A percentile compares a stretch with the other conserved stretches of the same genome.
Conservation (phyloP, 257 asterid species). For the Salvia miltiorrhiza region DNA sequence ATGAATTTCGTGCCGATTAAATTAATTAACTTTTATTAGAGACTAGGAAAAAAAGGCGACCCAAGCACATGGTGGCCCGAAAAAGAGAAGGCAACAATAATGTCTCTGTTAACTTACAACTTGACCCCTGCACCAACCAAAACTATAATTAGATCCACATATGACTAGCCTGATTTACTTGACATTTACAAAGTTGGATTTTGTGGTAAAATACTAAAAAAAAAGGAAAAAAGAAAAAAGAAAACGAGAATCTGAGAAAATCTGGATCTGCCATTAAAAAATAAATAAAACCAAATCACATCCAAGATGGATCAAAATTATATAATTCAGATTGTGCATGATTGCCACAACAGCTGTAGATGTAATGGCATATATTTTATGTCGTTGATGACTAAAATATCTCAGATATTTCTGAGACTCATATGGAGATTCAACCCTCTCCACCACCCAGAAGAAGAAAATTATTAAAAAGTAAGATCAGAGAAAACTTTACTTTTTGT, state of each 20-base stretch:
- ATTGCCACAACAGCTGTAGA: not conserved
- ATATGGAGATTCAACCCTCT: not conserved
- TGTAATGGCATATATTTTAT: not conserved
- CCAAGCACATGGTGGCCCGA: not conserved
- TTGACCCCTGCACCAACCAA: not conserved
- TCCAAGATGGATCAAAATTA: not conserved
- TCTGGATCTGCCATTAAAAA: conserved; percentile 9
- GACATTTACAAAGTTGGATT: not conserved
- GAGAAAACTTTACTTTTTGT: not conserved
- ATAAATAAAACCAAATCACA: not conserved
- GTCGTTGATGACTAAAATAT: not conserved
- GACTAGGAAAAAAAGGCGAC: not conserved
- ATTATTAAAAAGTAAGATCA: not conserved
- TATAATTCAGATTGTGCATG: conserved; percentile 10
- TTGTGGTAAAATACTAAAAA: not conserved
- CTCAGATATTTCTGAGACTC: conserved; percentile 5
- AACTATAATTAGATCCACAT: not conserved
- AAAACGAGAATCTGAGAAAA: conserved; percentile 18
- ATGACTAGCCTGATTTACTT: not conserved
- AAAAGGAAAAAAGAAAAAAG: too few relatives aligned
- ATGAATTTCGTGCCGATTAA: not conserved
- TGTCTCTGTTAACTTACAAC: not conserved
- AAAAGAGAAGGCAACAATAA: not conserved
- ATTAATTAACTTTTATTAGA: not conserved
- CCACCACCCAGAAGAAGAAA: not conserved